Percentiles rank a stretch among this genome's conserved stretches.
phyloP scores from a whole-genome alignment of 2,329 filamentous ascomycete species.

The Xenoacremonium recifei region DNA sequence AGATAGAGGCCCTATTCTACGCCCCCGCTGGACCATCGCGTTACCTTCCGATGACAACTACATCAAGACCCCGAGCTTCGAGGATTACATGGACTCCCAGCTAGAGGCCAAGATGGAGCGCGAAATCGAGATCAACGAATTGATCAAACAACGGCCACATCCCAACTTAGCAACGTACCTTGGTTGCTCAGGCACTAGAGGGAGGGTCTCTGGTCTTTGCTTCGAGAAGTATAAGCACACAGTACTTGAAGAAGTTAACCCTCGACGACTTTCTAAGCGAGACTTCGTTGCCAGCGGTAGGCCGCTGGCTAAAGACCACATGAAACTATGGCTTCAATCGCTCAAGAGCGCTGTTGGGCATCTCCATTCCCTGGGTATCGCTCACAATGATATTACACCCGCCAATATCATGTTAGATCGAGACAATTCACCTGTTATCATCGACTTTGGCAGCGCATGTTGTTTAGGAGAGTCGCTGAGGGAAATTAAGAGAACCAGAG shows the following conservation, averaged over 20 bases:
- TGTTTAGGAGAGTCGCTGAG: conserved; percentile 9
- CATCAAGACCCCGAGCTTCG: no score
- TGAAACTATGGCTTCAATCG: no score
- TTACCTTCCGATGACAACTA: no score
- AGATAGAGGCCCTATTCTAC: no score
- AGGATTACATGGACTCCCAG: no score
- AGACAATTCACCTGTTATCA: conserved; percentile 29
- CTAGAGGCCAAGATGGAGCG: no score
- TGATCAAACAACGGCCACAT: conserved; percentile 14
- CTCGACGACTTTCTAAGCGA: no score
- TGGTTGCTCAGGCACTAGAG: conserved; percentile 12
- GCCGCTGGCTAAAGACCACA: no score
- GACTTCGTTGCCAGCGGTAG: no score
- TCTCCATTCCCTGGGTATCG: conserved; percentile 32
- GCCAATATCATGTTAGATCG: conserved; percentile 34
- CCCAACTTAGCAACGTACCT: conserved; percentile 15
- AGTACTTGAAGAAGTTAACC: conserved; percentile 6
- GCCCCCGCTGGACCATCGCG: no score
- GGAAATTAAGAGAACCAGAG: no score
- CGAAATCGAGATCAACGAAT: conserved; percentile 14
- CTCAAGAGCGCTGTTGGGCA: conserved; percentile 27
- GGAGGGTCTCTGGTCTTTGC: conserved; percentile 12
- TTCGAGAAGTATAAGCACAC: conserved; percentile 11
- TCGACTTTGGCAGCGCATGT: conserved; percentile 35
- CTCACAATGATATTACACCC: conserved; percentile 37